These are phyloP conservation scores for Barnettozyma hawaiiensis DNA, from an alignment of 1,139 yeast genomes.

Conservation along the genomic window DNA sequence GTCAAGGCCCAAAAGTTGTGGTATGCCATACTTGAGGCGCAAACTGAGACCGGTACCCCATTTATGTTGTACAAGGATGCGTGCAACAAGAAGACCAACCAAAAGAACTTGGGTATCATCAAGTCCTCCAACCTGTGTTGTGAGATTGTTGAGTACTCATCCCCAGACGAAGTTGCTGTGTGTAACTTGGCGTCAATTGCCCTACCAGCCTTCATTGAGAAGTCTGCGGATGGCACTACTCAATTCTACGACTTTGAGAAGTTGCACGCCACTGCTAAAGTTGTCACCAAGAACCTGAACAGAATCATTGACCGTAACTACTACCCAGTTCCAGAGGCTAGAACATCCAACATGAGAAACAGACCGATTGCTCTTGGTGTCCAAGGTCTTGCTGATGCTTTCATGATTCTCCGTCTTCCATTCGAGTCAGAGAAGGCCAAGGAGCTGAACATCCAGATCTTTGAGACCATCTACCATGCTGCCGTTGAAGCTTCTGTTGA, in stretches of 20 bases:
- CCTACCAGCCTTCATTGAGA: slow-evolving; percentile 51
- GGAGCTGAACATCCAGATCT: slow-evolving; percentile 67
- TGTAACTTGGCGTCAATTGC: slow-evolving; percentile 88
- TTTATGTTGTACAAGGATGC: slow-evolving; percentile 89
- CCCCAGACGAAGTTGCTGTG: slow-evolving; percentile 86
- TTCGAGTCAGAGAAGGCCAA: slow-evolving; percentile 74
- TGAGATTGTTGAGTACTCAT: slow-evolving; percentile 83
- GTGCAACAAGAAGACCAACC: slow-evolving; percentile 77
- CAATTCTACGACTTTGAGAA: slow-evolving; percentile 63
- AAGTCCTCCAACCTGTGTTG: slow-evolving; percentile 88
- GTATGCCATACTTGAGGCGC: slow-evolving; percentile 83
- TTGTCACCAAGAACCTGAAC: slow-evolving; percentile 68
- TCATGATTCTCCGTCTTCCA: slow-evolving; percentile 68
- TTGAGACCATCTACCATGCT: slow-evolving; percentile 87
- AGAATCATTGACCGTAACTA: slow-evolving; percentile 70
- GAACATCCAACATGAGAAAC: slow-evolving; percentile 63
- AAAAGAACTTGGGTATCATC: slow-evolving; percentile 80
- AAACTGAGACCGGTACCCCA: slow-evolving; percentile 91
- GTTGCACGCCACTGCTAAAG: slow-evolving; percentile 69
- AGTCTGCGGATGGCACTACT: slow-evolving; percentile 41
- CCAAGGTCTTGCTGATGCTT: slow-evolving; percentile 87
- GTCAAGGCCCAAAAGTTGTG: slow-evolving; percentile 84
- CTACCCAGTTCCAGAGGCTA: slow-evolving; percentile 73
- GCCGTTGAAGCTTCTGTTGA: slow-evolving; percentile 78
- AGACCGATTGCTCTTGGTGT: slow-evolving; percentile 89